Percentiles rank a stretch among this genome's conserved stretches.
Conservation (phyloP, 2,329 filamentous ascomycete species). For the Arachnomyces sp. region DNA sequence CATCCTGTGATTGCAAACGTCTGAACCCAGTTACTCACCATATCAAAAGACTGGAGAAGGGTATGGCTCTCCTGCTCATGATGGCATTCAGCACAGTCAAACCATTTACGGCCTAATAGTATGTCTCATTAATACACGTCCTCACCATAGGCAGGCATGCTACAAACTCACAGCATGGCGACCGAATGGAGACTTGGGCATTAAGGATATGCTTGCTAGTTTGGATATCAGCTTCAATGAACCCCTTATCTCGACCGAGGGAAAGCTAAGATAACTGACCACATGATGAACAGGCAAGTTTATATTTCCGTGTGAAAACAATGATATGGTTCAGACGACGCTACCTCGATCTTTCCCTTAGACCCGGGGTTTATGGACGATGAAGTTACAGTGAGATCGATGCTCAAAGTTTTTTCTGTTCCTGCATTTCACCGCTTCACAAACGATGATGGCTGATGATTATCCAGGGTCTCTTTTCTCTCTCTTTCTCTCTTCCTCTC, state of each 20-base stretch:
- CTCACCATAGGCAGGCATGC: neutral
- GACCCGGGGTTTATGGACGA: conserved; percentile 6
- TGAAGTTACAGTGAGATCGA: too few relatives aligned
- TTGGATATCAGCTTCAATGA: neutral
- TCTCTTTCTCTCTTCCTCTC: conserved; percentile 20
- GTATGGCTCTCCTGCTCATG: conserved; percentile 68
- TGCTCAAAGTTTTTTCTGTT: conserved; percentile 2
- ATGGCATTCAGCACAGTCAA: conserved; percentile 96
- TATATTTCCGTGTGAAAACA: conserved; percentile 1
- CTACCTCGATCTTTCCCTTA: conserved; percentile 10
- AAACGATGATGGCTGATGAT: conserved; percentile 5
- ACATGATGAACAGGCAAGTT: conserved; percentile 17
- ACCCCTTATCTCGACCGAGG: neutral
- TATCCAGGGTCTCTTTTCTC: conserved; percentile 8
- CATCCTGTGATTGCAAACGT: neutral
- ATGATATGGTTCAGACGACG: neutral
- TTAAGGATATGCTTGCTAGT: conserved; percentile 96
- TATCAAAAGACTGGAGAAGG: conserved; percentile 70
- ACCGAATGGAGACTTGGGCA: conserved; percentile 91
- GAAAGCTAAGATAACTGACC: conserved; percentile 14
- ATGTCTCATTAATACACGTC: conserved; percentile 2
- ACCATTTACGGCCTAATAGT: conserved; percentile 78
- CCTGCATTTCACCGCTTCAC: conserved; percentile 8
- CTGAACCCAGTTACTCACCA: conserved; percentile 43
- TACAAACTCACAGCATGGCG: conserved; percentile 71